phyloP scores from a whole-genome alignment of 1,284 basidiomycete genomes.

The Retiboletus flavoniger region DNA sequence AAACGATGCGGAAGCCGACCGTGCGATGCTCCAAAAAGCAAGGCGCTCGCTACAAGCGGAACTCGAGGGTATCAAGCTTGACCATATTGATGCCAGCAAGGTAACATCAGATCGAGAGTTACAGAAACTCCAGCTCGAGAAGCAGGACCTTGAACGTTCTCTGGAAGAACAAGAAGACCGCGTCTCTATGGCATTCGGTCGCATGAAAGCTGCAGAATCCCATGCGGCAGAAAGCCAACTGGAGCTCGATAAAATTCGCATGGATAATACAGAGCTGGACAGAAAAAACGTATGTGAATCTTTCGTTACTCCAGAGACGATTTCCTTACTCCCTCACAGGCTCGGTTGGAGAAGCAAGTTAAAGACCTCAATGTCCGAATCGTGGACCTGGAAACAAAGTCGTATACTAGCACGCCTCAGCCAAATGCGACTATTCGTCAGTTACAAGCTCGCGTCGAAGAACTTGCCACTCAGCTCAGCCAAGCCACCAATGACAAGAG shows the following conservation, averaged over 20 bases:
- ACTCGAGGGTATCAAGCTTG: slow-evolving; percentile 75
- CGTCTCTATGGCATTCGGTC: slow-evolving; percentile 67
- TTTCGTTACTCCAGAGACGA: not conserved
- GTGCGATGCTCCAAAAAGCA: slow-evolving; percentile 76
- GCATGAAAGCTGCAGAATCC: slow-evolving; percentile 77
- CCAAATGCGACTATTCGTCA: slow-evolving; percentile 54
- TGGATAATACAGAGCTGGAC: slow-evolving; percentile 78
- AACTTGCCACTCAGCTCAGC: slow-evolving; percentile 62
- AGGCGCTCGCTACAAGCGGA: slow-evolving; percentile 79
- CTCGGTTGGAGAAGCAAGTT: slow-evolving; percentile 76
- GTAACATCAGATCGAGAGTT: slow-evolving; percentile 72
- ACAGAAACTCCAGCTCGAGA: slow-evolving; percentile 72
- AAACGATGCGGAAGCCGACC: slow-evolving; percentile 82
- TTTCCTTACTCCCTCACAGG: slow-evolving; percentile 43
- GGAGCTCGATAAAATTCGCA: slow-evolving; percentile 70
- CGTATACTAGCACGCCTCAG: slow-evolving; percentile 65
- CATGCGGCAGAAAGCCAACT: slow-evolving; percentile 73
- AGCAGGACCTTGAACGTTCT: slow-evolving; percentile 76
- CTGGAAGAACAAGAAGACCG: slow-evolving; percentile 78
- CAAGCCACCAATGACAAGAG: slow-evolving; percentile 50
- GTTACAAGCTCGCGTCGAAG: slow-evolving; percentile 67
- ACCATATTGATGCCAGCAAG: slow-evolving; percentile 68
- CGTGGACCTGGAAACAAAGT: slow-evolving; percentile 78
- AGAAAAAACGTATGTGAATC: slow-evolving; percentile 63
- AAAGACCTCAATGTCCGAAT: slow-evolving; percentile 80